Evolutionary conservation across 2,329 filamentous ascomycete genomes (phyloP).

Genomic region (Pezicula radicicola): DNA sequence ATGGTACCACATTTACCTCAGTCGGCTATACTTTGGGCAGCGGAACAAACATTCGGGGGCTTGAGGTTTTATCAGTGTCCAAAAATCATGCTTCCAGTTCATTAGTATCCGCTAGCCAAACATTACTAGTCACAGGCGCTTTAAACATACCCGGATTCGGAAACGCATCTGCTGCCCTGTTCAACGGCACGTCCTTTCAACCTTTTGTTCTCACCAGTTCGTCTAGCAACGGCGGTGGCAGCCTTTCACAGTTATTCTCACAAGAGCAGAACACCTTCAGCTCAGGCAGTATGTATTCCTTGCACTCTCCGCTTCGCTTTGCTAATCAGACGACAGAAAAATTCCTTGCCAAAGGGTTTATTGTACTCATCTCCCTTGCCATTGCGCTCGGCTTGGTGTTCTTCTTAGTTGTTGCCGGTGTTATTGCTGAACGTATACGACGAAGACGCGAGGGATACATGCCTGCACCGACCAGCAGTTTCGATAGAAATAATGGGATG

Average conservation of each 20-base stretch:
- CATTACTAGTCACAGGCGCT: constrained; percentile 80
- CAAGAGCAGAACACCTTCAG: constrained; percentile 77
- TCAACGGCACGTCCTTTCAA: constrained; percentile 74
- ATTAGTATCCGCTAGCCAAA: constrained; percentile 64
- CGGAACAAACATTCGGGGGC: constrained; percentile 68
- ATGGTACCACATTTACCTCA: constrained; percentile 68
- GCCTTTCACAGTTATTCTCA: constrained; percentile 78
- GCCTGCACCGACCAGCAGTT: constrained; percentile 68
- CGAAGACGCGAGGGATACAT: constrained; percentile 77
- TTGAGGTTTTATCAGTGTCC: constrained; percentile 77
- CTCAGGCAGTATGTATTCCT: constrained; percentile 49
- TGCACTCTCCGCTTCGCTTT: neutral
- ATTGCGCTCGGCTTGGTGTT: constrained; percentile 77
- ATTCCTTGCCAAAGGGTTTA: constrained; percentile 68
- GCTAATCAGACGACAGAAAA: constrained; percentile 35
- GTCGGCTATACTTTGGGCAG: constrained; percentile 61
- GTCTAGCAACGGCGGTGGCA: constrained; percentile 62
- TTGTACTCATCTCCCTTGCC: constrained; percentile 77
- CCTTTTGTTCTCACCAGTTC: constrained; percentile 80
- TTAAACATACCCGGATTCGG: constrained; percentile 75
- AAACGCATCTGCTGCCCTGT: constrained; percentile 80
- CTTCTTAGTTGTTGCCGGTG: constrained; percentile 71
- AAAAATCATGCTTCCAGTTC: constrained; percentile 62
- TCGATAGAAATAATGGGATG: constrained; percentile 56
- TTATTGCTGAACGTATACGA: constrained; percentile 71